Evolutionary conservation across 495 filamentous ascomycete genomes (phyloP).

Genomic region (Annulohypoxylon nitens): DNA sequence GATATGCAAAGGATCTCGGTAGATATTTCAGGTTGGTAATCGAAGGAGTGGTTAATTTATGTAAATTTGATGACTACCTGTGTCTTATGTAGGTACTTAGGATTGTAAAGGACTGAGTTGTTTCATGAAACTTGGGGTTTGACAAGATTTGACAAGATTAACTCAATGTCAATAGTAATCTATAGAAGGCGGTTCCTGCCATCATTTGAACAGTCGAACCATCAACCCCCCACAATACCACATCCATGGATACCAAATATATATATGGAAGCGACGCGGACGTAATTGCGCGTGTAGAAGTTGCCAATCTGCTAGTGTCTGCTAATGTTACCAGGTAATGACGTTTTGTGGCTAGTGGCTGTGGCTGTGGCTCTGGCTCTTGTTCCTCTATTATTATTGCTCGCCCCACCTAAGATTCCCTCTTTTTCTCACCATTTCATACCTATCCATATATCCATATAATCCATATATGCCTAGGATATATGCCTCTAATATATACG

Average conservation of each 20-base stretch:
- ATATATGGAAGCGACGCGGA: background rate
- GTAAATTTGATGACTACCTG: background rate
- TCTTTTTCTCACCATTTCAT: no score
- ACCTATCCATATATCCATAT: no score
- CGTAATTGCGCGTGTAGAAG: slow-evolving; percentile 1
- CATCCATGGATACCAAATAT: no score
- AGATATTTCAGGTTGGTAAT: background rate
- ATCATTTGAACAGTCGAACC: background rate
- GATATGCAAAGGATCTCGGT: slow-evolving; percentile 2
- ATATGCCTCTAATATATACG: background rate
- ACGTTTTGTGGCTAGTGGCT: slow-evolving; percentile 1
- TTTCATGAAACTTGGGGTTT: background rate
- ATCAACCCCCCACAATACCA: background rate
- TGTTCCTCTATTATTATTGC: no score
- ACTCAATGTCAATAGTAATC: no score
- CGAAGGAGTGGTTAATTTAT: slow-evolving; percentile 5
- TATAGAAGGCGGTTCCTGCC: background rate
- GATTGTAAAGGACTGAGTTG: background rate
- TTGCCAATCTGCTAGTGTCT: background rate
- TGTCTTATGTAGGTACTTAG: background rate
- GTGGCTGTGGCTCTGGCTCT: background rate
- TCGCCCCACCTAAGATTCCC: no score
- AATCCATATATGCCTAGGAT: background rate
- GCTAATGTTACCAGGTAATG: background rate
- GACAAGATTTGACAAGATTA: background rate